phyloP scores from a whole-genome alignment of 805 yeast species.

The Kodamaea fukazawae region DNA sequence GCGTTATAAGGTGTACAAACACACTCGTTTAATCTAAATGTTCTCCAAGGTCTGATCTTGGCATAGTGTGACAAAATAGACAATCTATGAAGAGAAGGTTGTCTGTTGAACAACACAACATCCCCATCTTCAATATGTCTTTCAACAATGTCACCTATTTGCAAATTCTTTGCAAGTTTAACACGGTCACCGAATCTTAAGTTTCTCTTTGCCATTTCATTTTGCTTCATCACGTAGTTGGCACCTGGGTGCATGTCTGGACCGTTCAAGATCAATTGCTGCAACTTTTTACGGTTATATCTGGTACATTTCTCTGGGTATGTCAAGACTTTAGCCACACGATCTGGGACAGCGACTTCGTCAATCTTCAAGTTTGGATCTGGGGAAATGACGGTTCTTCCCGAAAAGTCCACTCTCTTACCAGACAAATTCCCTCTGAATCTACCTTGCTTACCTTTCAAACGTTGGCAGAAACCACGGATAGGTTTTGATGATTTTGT shows the following conservation, averaged over 20 bases:
- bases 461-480: slow-evolving; percentile 93
- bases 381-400: slow-evolving; percentile 97
- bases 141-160: slow-evolving; percentile 90
- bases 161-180: slow-evolving; percentile 71
- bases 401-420: slow-evolving; percentile 97
- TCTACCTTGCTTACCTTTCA: slow-evolving; percentile 98
- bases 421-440: slow-evolving; percentile 98
- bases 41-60: slow-evolving; percentile 95
- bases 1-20: slow-evolving; percentile 99
- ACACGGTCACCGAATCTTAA: slow-evolving; percentile 83
- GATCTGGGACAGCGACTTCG: slow-evolving; percentile 97
- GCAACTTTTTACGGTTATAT: slow-evolving; percentile 78
- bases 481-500: slow-evolving; percentile 69
- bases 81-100: slow-evolving; percentile 93
- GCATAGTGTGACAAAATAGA: slow-evolving; percentile 95
- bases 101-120: slow-evolving; percentile 92
- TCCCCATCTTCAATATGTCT: slow-evolving; percentile 98
- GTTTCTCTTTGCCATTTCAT: slow-evolving; percentile 84
- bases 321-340: slow-evolving; percentile 92
- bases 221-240: slow-evolving; percentile 77
- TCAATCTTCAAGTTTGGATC: slow-evolving; percentile 94
- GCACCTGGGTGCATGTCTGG: slow-evolving; percentile 96
- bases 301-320: slow-evolving; percentile 94
- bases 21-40: slow-evolving; percentile 95
- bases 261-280: slow-evolving; percentile 72